Evolutionary conservation across 768 basidiomycete genomes (phyloP), one percentile per base, ranked within the genome.

Genomic region (Rhodocollybia butyracea): DNA sequence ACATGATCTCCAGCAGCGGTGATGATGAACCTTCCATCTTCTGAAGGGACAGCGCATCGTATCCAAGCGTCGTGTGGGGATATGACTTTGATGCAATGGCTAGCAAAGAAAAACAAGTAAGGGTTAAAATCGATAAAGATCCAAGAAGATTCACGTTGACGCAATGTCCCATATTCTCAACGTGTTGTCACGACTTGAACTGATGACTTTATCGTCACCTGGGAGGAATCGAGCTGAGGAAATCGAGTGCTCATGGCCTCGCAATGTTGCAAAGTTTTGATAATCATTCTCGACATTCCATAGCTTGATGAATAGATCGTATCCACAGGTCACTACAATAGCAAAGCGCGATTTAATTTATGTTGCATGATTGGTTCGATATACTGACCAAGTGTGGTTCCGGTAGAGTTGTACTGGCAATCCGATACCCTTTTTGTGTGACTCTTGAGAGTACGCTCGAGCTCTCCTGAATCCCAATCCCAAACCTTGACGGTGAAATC

Each of bases 381-480:
- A n/a, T n/a, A 58, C 69, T 36, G 61, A 87, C 88, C 86, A 54
- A 88, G 71, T n/a, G 79, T 60, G 43, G 75, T 79, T 11, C 88
- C 87, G 64, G 83, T 86, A 43, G 77, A 74, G 63, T 89, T 84
- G 60, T 81, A 89, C 61, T 89, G 84, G 46, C 84, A 79, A 68
- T 88, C 88, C 53, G 79, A 77, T 6, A 89, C 83, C 17, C 79
- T 77, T 61, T 83, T 84, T 31, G 88, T 89, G 69, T 89, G 88
- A 1, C 85, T 86, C 64, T 88, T 88, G 29, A 89, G 66, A 17
- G 88, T 89, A 63, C 85, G 65, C 67, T 89, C 88, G 60, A 87
- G 80, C 54, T 88, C 88, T 21, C 88, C 88, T 22, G 82, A 80
- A 64, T 89, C 87, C 87, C 88, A 89, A 59, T 89, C 87, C 86